A percentile compares a stretch with the other conserved stretches of the same genome.
Evolutionary conservation across 352 stramenopile genomes (phyloP).

Genomic region (Vaucheria bursata): DNA sequence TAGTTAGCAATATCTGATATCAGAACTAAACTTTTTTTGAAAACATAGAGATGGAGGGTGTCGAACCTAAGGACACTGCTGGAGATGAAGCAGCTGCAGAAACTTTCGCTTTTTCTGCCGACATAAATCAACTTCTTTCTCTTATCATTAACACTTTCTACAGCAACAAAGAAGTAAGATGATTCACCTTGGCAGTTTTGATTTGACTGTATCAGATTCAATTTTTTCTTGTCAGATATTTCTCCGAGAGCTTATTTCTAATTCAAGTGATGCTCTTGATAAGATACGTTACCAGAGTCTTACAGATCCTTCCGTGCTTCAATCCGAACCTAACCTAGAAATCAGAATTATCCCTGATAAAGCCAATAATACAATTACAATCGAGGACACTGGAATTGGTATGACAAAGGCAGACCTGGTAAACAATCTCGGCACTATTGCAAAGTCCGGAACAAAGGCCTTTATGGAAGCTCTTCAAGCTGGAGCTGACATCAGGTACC

Average conservation of each 20-base stretch:
- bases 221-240: constrained; percentile 38
- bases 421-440: constrained; percentile 99
- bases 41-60: no score
- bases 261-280: constrained; percentile 89
- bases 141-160: constrained; percentile 98
- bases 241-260: constrained; percentile 87
- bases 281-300: constrained; percentile 95
- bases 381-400: constrained; percentile 96
- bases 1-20: no score
- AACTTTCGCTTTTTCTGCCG: constrained; percentile 97
- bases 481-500: constrained; percentile 91
- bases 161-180: constrained; percentile 91
- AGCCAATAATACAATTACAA: constrained; percentile 96
- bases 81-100: constrained; percentile 63
- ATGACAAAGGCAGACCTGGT: constrained; percentile 99
- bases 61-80: no score
- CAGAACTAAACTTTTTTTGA: no score
- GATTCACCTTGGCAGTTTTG: background rate
- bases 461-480: constrained; percentile 98
- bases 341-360: constrained; percentile 99
- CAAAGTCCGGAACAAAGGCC: constrained; percentile 98
- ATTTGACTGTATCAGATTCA: background rate
- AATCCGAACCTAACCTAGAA: constrained; percentile 91
- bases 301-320: constrained; percentile 86
- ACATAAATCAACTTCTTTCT: constrained; percentile 99